Conservation (phyloP, 768 basidiomycete genomes). For the Daedalea quercina region DNA sequence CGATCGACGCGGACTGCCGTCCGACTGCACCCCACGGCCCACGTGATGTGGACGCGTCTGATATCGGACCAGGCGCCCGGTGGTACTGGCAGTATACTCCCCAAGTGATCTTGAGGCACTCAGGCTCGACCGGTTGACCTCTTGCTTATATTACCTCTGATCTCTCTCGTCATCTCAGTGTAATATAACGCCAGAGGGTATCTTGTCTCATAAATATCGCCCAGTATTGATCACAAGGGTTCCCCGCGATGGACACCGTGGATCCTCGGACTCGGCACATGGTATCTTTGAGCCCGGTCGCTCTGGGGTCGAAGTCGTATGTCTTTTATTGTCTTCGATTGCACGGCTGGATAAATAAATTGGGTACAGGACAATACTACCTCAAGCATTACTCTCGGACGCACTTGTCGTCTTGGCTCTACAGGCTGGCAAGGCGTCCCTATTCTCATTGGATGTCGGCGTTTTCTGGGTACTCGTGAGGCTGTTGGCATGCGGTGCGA, state of each 20-base stretch:
- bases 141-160: too few relatives aligned
- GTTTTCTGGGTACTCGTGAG: conserved; percentile 75
- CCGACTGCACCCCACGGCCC: too few relatives aligned
- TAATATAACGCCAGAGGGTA: too few relatives aligned
- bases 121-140: too few relatives aligned
- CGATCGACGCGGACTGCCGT: too few relatives aligned
- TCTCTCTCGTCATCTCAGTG: too few relatives aligned
- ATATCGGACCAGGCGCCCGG: too few relatives aligned
- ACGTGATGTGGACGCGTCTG: too few relatives aligned
- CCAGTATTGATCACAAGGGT: too few relatives aligned
- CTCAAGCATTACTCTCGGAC: conserved; percentile 55
- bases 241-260: conserved; percentile 18
- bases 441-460: conserved; percentile 59
- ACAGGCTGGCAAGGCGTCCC: conserved; percentile 59
- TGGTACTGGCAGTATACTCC: too few relatives aligned
- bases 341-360: conserved; percentile 10
- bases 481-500: conserved; percentile 64
- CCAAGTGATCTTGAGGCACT: too few relatives aligned
- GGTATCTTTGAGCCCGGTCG: conserved; percentile 23
- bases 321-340: conserved; percentile 3
- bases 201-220: too few relatives aligned
- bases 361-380: conserved; percentile 34
- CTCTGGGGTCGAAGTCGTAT: conserved; percentile 12
- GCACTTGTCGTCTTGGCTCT: conserved; percentile 56
- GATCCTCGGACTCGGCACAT: conserved; percentile 31